Evolutionary conservation across 306 rosid genomes (phyloP).

Genomic region (Dalbergia oliveri): DNA sequence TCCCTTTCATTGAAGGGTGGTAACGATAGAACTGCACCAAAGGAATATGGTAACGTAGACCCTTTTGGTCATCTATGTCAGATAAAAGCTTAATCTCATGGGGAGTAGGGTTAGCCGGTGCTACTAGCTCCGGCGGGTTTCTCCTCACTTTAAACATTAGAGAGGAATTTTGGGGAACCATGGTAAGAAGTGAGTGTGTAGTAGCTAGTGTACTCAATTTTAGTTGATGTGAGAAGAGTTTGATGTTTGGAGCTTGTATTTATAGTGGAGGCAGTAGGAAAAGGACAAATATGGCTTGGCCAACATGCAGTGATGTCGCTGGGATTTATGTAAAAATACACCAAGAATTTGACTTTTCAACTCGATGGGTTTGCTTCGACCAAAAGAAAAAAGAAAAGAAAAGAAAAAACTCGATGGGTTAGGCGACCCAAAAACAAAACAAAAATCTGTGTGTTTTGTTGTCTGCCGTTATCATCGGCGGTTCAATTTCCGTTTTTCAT

Average conservation of each 20-base stretch:
- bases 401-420: too few relatives aligned
- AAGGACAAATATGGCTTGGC: neutral
- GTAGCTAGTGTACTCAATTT: neutral
- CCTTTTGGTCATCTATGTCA: slow-evolving; percentile 28
- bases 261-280: neutral
- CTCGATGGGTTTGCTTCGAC: too few relatives aligned
- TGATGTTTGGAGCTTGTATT: neutral
- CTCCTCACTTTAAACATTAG: slow-evolving; percentile 10
- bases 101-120: slow-evolving; percentile 15
- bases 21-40: neutral
- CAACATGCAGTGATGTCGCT: neutral
- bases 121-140: slow-evolving; percentile 5
- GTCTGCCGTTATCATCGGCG: too few relatives aligned
- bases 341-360: neutral
- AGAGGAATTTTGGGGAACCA: neutral
- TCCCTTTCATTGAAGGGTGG: neutral
- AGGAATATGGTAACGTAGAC: neutral
- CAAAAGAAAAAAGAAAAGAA: too few relatives aligned
- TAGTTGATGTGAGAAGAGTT: neutral
- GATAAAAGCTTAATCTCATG: slow-evolving; percentile 16
- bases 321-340: neutral
- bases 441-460: too few relatives aligned
- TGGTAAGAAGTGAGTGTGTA: neutral
- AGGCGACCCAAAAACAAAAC: too few relatives aligned
- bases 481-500: too few relatives aligned